A percentile compares a stretch with the other conserved stretches of the same genome.
Conservation (phyloP, 129 eudicot genomes). For the Tanacetum coccineum region DNA sequence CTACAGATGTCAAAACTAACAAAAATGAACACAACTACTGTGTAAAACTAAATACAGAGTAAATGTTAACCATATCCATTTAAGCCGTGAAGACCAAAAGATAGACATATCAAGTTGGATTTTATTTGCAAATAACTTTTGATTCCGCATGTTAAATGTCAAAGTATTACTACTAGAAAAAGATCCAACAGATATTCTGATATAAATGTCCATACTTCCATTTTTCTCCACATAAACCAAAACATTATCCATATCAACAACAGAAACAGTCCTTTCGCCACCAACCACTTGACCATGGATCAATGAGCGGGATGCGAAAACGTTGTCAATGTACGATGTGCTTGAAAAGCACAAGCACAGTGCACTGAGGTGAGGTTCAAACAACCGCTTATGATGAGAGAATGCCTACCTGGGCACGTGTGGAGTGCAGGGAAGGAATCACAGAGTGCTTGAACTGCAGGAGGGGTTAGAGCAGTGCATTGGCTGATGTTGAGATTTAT, state of each 20-base stretch:
- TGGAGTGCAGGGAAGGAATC: slow-evolving; percentile 84
- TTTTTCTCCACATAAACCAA: neutral
- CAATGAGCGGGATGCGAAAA: slow-evolving; percentile 56
- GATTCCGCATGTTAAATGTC: too few relatives aligned
- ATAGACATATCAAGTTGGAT: too few relatives aligned
- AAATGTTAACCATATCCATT: too few relatives aligned
- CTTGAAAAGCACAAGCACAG: slow-evolving; percentile 71
- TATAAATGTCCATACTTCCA: neutral
- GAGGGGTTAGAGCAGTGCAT: slow-evolving; percentile 94
- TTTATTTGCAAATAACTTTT: too few relatives aligned
- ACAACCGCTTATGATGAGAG: slow-evolving; percentile 92
- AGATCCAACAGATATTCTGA: neutral
- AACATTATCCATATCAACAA: slow-evolving; percentile 13
- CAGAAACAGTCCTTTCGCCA: neutral
- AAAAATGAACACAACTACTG: too few relatives aligned
- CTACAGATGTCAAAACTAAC: too few relatives aligned
- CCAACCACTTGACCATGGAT: slow-evolving; percentile 9
- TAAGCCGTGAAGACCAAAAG: too few relatives aligned
- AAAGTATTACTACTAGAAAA: neutral
- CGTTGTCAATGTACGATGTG: slow-evolving; percentile 41
- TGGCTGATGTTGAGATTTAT: slow-evolving; percentile 86
- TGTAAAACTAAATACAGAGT: too few relatives aligned
- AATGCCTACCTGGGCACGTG: slow-evolving; percentile 85
- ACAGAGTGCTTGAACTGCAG: slow-evolving; percentile 90
- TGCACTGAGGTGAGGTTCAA: slow-evolving; percentile 81